Evolutionary conservation across 352 stramenopile genomes (phyloP), one percentile per base, ranked within the genome.

Genomic region (Globisporangium irregulare): DNA sequence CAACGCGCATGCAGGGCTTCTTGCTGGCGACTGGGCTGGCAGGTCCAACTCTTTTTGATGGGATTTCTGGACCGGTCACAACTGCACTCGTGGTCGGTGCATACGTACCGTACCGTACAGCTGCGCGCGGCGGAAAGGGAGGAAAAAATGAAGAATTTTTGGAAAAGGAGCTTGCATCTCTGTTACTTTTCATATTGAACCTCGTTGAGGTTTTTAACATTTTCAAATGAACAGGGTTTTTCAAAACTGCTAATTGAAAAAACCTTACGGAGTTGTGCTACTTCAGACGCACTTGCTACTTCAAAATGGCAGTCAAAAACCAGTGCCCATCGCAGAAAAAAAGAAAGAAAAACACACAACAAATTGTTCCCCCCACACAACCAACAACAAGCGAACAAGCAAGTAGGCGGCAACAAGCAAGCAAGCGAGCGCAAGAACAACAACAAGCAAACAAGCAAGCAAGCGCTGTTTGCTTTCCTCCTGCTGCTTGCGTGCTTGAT

Each of bases 361-460:
- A 18, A 18, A 48, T 48, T 48, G 38, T 48, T 48, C 38, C 38
- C 38, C 38, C 38, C 38, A 48, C 38, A 48, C n/a, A 63, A 55
- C 50, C 34, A 50, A 63, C 22, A 63, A 62, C 12, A 41, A 61
- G 15, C 20, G 22, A 54, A 62, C 22, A 62, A 62, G 36, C 36
- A 50, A 25, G 14, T 6, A 63, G 53, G 57, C 27, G 41, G 14
- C 36, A 14, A 43, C 24, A 53, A 53, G 58, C 58, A 62, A 63
- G 38, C 38, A 43, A 10, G 36, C 34, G n/a, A 38, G 58, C 34
- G 25, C 34, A 51, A 34, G 53, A 34, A 24, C 53, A 59, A 58
- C 7, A 25, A 58, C 3, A 59, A n/a, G 29, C 53, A 59, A 59
- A 59, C 53, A 59, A 29, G 14, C 53, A 24, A 38, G 0, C 50